phyloP scores from a whole-genome alignment of 768 basidiomycete genomes.

The Agaricus subrufescens region DNA sequence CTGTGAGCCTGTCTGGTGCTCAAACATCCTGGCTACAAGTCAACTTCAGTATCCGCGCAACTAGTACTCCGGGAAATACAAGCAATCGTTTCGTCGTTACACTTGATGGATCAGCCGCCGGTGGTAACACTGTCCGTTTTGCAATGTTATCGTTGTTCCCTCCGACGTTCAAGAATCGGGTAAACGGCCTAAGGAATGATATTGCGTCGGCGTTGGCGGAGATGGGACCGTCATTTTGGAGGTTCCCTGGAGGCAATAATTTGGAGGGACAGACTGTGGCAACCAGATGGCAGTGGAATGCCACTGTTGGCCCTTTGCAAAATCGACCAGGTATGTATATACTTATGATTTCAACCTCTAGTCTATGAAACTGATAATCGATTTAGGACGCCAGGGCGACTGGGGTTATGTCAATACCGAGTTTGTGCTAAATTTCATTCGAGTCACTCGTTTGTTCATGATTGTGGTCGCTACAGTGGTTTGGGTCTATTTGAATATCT shows the following conservation, averaged over 20 bases:
- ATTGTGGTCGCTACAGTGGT: constrained; percentile 29
- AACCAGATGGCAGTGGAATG: constrained; percentile 63
- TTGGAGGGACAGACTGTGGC: constrained; percentile 54
- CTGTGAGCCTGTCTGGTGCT: constrained; percentile 32
- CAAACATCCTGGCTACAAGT: constrained; percentile 50
- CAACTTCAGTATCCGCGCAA: constrained; percentile 36
- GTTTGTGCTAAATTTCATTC: constrained; percentile 23
- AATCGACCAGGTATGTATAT: constrained; percentile 32
- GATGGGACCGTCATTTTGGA: constrained; percentile 56
- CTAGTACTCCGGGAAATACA: constrained; percentile 31
- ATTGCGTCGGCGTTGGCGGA: constrained; percentile 54
- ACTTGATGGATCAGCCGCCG: constrained; percentile 34
- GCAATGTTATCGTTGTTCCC: constrained; percentile 64
- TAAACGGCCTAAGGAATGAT: constrained; percentile 60
- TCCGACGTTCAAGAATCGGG: constrained; percentile 56
- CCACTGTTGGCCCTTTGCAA: constrained; percentile 50
- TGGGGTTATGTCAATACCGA: constrained; percentile 63
- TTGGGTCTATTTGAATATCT: constrained; percentile 57
- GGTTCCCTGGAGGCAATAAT: constrained; percentile 69
- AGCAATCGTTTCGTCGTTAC: constrained; percentile 52
- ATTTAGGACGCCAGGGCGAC: constrained; percentile 43
- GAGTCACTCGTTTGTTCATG: background rate
- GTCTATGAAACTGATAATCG: background rate
- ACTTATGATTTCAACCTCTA: background rate
- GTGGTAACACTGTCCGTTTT: constrained; percentile 47